phyloP scores from a whole-genome alignment of 768 basidiomycete genomes.

The Guyanaporus albipodus region DNA sequence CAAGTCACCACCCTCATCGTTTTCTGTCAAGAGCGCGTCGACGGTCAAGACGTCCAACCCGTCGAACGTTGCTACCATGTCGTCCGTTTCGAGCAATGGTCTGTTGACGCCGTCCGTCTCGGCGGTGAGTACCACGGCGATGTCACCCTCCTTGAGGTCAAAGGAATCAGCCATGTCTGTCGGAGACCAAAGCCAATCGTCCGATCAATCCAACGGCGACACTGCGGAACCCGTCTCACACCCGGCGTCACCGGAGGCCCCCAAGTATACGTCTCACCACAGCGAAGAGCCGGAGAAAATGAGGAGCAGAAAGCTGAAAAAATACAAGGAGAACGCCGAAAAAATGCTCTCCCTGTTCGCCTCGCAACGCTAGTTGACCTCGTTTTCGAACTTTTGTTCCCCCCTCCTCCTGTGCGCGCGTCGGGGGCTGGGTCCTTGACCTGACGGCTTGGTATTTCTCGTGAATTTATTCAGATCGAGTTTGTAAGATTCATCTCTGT shows the following conservation, averaged over 20 bases:
- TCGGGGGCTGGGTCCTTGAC: slow-evolving; percentile 26
- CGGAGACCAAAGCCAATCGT: slow-evolving; percentile 65
- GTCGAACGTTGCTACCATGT: slow-evolving; percentile 41
- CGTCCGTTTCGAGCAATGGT: slow-evolving; percentile 43
- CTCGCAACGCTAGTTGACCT: slow-evolving; percentile 51
- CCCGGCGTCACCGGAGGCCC: slow-evolving; percentile 30
- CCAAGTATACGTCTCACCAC: slow-evolving; percentile 27
- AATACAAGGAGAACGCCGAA: slow-evolving; percentile 84
- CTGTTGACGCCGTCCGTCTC: slow-evolving; percentile 66
- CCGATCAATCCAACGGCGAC: slow-evolving; percentile 65
- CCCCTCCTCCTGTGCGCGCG: not conserved
- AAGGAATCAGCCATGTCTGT: slow-evolving; percentile 78
- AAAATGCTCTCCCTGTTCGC: slow-evolving; percentile 82
- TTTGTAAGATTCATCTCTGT: slow-evolving; percentile 20
- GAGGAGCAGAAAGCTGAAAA: slow-evolving; percentile 75
- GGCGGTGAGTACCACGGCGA: slow-evolving; percentile 38
- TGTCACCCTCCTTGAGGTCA: slow-evolving; percentile 71
- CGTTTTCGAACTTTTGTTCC: too few relatives aligned
- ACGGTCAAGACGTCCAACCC: slow-evolving; percentile 36
- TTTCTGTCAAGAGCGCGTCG: slow-evolving; percentile 30
- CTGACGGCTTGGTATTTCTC: slow-evolving; percentile 12
- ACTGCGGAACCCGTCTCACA: slow-evolving; percentile 25
- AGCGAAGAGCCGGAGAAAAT: slow-evolving; percentile 51
- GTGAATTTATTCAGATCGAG: slow-evolving; percentile 17
- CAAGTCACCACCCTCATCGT: slow-evolving; percentile 53